Conservation (phyloP, 805 yeast genomes). For the Spathaspora passalidarum region DNA sequence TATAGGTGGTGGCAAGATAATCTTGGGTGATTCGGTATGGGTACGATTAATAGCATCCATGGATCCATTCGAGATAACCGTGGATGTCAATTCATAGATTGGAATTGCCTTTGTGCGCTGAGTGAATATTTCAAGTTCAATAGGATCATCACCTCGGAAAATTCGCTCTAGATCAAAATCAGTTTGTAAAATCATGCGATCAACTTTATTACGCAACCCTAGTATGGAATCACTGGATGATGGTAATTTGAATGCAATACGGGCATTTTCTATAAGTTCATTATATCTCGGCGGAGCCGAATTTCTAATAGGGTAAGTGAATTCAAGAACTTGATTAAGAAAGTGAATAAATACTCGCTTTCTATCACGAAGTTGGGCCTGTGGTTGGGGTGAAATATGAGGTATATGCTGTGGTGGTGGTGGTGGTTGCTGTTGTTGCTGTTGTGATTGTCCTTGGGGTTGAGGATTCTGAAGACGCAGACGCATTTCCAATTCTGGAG, state of each 20-base stretch:
- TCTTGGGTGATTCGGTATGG: conserved; percentile 9
- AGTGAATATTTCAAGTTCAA: conserved; percentile 37
- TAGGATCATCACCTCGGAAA: conserved; percentile 24
- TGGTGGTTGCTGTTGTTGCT: conserved; percentile 1
- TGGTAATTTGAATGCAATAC: conserved; percentile 55
- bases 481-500: background rate
- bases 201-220: conserved; percentile 24
- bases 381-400: conserved; percentile 33
- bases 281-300: conserved; percentile 77
- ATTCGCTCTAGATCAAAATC: conserved; percentile 40
- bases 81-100: conserved; percentile 22
- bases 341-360: conserved; percentile 46
- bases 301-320: conserved; percentile 59
- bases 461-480: background rate
- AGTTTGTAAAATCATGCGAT: conserved; percentile 24
- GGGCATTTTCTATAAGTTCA: conserved; percentile 79
- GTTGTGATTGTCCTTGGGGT: conserved; percentile 5
- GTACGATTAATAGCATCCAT: background rate
- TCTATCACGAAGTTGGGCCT: conserved; percentile 22
- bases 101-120: conserved; percentile 34
- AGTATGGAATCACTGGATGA: conserved; percentile 11
- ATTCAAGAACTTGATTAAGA: conserved; percentile 53
- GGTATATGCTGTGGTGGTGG: conserved; percentile 5
- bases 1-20: conserved; percentile 9
- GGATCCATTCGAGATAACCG: background rate